Conservation (phyloP, 2,329 filamentous ascomycete species). For the Pestalotiopsis sp. region DNA sequence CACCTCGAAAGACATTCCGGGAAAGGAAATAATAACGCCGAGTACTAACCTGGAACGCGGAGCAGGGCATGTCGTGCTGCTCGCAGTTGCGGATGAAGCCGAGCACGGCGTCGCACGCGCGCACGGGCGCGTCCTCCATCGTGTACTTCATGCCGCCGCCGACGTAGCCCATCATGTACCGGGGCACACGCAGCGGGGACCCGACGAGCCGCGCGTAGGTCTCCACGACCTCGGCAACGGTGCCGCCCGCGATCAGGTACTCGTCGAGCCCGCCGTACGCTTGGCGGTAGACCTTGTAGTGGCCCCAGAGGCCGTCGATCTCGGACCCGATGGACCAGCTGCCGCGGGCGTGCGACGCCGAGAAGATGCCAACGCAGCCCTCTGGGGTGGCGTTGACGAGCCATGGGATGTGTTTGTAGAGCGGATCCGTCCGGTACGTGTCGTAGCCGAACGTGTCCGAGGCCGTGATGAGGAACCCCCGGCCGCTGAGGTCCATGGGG, state of each 20-base stretch:
- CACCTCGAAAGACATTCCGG: too few species aligned
- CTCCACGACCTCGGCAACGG: slow-evolving; percentile 63
- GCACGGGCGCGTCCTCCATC: slow-evolving; percentile 46
- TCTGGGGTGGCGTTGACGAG: slow-evolving; percentile 66
- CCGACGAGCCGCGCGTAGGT: slow-evolving; percentile 69
- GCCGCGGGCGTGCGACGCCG: slow-evolving; percentile 63
- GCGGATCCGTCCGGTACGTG: slow-evolving; percentile 66
- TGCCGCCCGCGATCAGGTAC: slow-evolving; percentile 67
- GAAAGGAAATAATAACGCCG: too few species aligned
- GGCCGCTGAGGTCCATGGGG: slow-evolving; percentile 69
- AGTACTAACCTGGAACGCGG: slow-evolving; percentile 54
- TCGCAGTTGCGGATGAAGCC: slow-evolving; percentile 62
- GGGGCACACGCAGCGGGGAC: slow-evolving; percentile 65
- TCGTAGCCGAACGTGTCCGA: slow-evolving; percentile 77
- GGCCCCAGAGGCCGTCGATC: slow-evolving; percentile 75
- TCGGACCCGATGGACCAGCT: slow-evolving; percentile 68
- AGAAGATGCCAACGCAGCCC: slow-evolving; percentile 68
- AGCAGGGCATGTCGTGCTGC: slow-evolving; percentile 67
- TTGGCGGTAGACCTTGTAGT: slow-evolving; percentile 73
- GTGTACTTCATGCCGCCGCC: slow-evolving; percentile 62
- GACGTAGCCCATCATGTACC: slow-evolving; percentile 74
- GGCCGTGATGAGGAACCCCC: slow-evolving; percentile 65
- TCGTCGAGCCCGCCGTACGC: slow-evolving; percentile 72
- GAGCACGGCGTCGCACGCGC: slow-evolving; percentile 58
- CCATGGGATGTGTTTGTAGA: slow-evolving; percentile 76